A percentile compares a stretch with the other conserved stretches of the same genome.
Evolutionary conservation across 495 filamentous ascomycete genomes (phyloP).

Genomic region (Penicillium bialowiezense): DNA sequence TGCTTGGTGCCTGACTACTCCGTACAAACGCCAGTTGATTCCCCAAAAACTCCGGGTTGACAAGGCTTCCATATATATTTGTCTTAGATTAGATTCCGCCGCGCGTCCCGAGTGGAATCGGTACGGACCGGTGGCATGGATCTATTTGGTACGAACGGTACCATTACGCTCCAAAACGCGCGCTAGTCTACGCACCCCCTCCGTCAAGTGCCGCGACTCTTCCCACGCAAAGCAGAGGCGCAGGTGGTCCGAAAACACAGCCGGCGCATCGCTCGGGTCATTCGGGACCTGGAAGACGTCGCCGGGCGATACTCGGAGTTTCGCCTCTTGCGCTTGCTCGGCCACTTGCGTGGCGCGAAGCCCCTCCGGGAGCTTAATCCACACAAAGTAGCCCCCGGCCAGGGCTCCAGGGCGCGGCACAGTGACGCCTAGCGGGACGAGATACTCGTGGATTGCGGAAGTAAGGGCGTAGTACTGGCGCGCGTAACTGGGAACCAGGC

Average conservation of each 20-base stretch:
- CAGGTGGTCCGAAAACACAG: conserved; percentile 51
- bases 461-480: conserved; percentile 53
- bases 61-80: neutral
- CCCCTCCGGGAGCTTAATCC: conserved; percentile 60
- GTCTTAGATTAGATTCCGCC: neutral
- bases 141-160: neutral
- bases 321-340: conserved; percentile 52
- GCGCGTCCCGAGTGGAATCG: conserved; percentile 2
- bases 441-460: conserved; percentile 49
- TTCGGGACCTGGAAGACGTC: conserved; percentile 64
- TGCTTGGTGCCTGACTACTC: too few species aligned
- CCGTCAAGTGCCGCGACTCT: conserved; percentile 60
- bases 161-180: conserved; percentile 22
- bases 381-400: conserved; percentile 78
- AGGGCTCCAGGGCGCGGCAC: conserved; percentile 33
- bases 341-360: conserved; percentile 55
- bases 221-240: conserved; percentile 78
- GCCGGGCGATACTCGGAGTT: conserved; percentile 62
- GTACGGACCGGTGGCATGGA: conserved; percentile 12
- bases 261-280: conserved; percentile 38
- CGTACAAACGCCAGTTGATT: too few species aligned
- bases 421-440: conserved; percentile 58
- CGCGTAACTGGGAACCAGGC: conserved; percentile 53
- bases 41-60: too few species aligned
- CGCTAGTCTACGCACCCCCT: conserved; percentile 64